Conservation (phyloP, 1,284 basidiomycete species). For the Moniliella sp. region DNA sequence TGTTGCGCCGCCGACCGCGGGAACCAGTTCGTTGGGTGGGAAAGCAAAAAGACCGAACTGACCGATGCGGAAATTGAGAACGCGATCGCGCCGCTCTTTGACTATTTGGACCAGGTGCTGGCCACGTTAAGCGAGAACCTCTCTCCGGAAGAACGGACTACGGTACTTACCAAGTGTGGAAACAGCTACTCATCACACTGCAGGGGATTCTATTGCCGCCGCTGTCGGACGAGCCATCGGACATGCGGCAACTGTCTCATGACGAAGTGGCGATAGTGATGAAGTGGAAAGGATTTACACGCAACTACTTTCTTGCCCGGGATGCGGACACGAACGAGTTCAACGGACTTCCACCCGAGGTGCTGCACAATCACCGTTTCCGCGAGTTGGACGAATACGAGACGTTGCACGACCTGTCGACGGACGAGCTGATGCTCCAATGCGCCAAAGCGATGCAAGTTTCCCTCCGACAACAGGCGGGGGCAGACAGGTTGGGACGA, state of each 20-base stretch:
- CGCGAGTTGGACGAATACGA: conserved; percentile 38
- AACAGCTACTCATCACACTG: conserved; percentile 70
- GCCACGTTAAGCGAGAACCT: conserved; percentile 74
- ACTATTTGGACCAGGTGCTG: conserved; percentile 86
- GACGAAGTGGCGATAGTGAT: conserved; percentile 94
- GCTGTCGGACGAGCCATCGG: conserved; percentile 63
- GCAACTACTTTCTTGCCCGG: conserved; percentile 85
- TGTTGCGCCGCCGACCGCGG: too few relatives aligned
- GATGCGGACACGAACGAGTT: conserved; percentile 56
- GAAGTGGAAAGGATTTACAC: conserved; percentile 68
- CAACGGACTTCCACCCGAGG: conserved; percentile 49
- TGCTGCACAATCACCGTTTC: conserved; percentile 86
- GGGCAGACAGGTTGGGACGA: conserved; percentile 48
- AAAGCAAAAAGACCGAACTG: conserved; percentile 47
- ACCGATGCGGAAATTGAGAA: conserved; percentile 85
- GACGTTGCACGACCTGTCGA: conserved; percentile 23
- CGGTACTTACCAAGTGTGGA: conserved; percentile 90
- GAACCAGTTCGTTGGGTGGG: too few relatives aligned
- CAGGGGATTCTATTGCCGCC: conserved; percentile 79
- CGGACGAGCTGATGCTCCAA: conserved; percentile 43
- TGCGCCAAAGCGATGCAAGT: conserved; percentile 79
- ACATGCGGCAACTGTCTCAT: conserved; percentile 70
- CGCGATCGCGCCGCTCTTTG: conserved; percentile 73
- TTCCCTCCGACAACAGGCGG: conserved; percentile 42
- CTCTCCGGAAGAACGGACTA: conserved; percentile 48